Base-by-base conservation (phyloP, 208 protist species). In the Trypanosomatidae sp. region DNA sequence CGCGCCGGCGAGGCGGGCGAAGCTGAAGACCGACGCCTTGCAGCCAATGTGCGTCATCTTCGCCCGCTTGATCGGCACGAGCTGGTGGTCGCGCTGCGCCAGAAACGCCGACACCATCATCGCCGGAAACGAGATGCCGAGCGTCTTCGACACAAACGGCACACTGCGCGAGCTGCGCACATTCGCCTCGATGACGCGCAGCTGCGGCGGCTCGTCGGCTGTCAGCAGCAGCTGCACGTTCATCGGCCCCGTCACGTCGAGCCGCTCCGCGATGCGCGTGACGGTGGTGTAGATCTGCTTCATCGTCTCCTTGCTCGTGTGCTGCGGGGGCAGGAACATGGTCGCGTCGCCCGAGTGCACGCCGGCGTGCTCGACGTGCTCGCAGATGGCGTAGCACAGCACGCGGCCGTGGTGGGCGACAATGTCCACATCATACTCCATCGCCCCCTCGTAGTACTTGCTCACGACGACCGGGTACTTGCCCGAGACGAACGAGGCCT, bases 201-300 rank as follows among this genome's bases (percentile, higher is more conserved):
- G 63, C 57, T 97, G 78, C 11, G 11, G 11, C 11, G 30, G n/a
- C 6, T 95, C 88, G 47, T 97, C 88, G 53, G 83, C 71, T 41
- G 96, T 97, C 21, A 96, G 82, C 32, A 99, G 79, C 65, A 98
- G 98, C 76, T 99, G 97, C 44, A 98, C 96, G 73, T 99, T 99
- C 88, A 99, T 98, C 26, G 97, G 97, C 26, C 97, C 97, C n/a
- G 82, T 71, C 15, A 76, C 47, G 30, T 97, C 79, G n/a, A 97
- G 94, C 50, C 79, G 61, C 55, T 83, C 70, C 25, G 94, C 90
- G 48, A 98, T 85, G 55, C 88, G 67, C 66, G 88, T 71, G 44
- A 69, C 66, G 18, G 77, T 66, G 51, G 82, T 65, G 48, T 86
- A 83, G 13, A 92, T 83, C 35, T 59, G 54, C 61, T 88, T 79